These are phyloP conservation scores for Yamadazyma diospyri DNA, from an alignment of 1,139 yeast species.

Conservation along the genomic window DNA sequence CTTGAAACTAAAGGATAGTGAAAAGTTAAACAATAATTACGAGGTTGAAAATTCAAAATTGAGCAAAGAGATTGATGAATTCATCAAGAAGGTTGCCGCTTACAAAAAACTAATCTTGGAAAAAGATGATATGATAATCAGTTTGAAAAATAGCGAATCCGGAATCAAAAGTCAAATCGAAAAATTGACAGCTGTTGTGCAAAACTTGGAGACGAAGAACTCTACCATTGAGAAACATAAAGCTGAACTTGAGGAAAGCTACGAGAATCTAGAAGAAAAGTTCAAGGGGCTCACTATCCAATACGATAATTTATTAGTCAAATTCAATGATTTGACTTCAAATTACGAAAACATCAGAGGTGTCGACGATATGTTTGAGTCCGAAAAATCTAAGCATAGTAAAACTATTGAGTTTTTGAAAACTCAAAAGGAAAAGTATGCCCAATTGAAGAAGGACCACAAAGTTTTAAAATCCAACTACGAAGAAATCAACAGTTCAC, in stretches of 20 bases:
- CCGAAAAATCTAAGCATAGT: conserved; percentile 19
- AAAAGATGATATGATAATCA: conserved; percentile 23
- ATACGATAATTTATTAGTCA: conserved; percentile 15
- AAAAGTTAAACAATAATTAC: conserved; percentile 39
- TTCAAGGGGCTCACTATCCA: conserved; percentile 25
- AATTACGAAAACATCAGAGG: conserved; percentile 8
- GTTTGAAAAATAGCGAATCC: conserved; percentile 24
- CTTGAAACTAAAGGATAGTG: conserved; percentile 38
- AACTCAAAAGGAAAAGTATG: conserved; percentile 11
- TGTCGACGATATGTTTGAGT: conserved; percentile 8
- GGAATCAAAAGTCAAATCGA: conserved; percentile 20
- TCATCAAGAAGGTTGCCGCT: conserved; percentile 40
- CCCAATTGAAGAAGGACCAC: conserved; percentile 8
- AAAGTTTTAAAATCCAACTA: conserved; percentile 19
- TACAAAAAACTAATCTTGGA: conserved; percentile 25
- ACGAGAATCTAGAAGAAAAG: conserved; percentile 17
- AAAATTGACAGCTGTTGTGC: conserved; percentile 14
- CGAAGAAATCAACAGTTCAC: conserved; percentile 8
- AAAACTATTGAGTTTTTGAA: conserved; percentile 15
- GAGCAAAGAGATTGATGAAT: conserved; percentile 43
- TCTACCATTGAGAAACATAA: conserved; percentile 17
- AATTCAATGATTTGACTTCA: conserved; percentile 15
- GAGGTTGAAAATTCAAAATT: conserved; percentile 48
- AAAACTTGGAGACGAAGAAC: conserved; percentile 17
- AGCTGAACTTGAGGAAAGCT: conserved; percentile 14